Base-by-base conservation (phyloP, 176 grass and related monocot species). In the Aegilops bicornis region DNA sequence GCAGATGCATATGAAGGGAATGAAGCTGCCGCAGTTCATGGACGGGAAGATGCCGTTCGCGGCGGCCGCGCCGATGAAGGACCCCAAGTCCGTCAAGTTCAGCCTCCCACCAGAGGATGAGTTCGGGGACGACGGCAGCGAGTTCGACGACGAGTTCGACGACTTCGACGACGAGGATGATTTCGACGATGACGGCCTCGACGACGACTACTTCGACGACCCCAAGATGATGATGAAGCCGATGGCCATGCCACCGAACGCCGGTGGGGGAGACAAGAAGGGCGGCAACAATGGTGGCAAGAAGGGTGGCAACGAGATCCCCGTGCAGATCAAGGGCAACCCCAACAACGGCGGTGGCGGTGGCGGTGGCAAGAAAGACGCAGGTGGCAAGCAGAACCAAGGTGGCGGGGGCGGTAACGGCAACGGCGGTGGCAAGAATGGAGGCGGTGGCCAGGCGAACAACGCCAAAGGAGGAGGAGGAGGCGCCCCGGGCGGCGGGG, bases 141-240 rank as follows among this genome's bases (percentile, higher is more conserved):
- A 95, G 84, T 92, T 82, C 43, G 90, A 90, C 17, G 92, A 92
- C 9, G 92, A 94, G 14, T 83, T 91, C 24, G 92, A 94, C 15
- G 92, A 91, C 20, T 89, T 62, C 4, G 81, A 90, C 29, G 87
- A 84, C 14, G 88, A 92, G 20, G 91, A 93, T 2, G 85, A 66
- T 32, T 80, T 78, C 24, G 88, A 92, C 17, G 91, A 93, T 6
- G 94, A 96, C 1, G 91, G 80, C 13, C 29, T 89, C 4, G 88
- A 94, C 23, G 94, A 96, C 12, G 88, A 93, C 1, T 33, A 75
- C 54, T 87, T 86, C n/a, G 94, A 90, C 23, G 94, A 97, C 35
- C 65, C 80, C 2, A 94, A 91, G 84, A 84, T 91, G 79, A 85
- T 91, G 43, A 91, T 97, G 56, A 97, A 97, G 83, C 80, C 84